These are phyloP conservation scores for Tillandsia leiboldiana DNA, from an alignment of 176 grass and related monocot species.

Conservation along the genomic window DNA sequence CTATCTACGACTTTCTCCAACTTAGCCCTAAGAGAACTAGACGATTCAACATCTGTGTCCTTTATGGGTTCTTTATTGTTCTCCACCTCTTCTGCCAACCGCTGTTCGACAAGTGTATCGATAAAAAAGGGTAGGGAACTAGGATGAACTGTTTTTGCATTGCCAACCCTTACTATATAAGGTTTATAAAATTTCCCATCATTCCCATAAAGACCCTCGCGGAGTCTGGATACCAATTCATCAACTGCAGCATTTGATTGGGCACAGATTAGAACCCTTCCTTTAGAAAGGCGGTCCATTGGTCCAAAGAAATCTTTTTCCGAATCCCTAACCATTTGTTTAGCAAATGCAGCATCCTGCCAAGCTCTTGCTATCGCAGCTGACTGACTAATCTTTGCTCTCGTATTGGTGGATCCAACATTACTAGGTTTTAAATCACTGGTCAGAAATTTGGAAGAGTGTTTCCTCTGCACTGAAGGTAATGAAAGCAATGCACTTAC, in stretches of 20 bases:
- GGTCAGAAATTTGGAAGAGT: constrained; percentile 32
- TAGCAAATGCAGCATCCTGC: constrained; percentile 83
- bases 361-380: constrained; percentile 69
- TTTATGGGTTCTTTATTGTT: constrained; percentile 34
- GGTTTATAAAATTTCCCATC: constrained; percentile 71
- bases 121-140: constrained; percentile 83
- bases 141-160: constrained; percentile 85
- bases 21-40: constrained; percentile 58
- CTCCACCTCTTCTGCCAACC: constrained; percentile 55
- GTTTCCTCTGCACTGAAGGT: constrained; percentile 26
- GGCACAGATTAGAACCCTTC: constrained; percentile 79
- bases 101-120: constrained; percentile 88
- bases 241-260: constrained; percentile 97
- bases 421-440: constrained; percentile 15
- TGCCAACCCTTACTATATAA: constrained; percentile 87
- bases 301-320: constrained; percentile 39
- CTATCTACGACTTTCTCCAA: constrained; percentile 82
- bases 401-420: constrained; percentile 38
- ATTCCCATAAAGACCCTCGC: constrained; percentile 57
- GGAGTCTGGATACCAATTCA: constrained; percentile 86
- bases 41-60: constrained; percentile 46
- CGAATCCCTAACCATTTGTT: constrained; percentile 55
- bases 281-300: constrained; percentile 41
- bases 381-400: constrained; percentile 48
- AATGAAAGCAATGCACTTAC: constrained; percentile 75